Conservation (phyloP, 2,329 filamentous ascomycete species). For the Macroventuria anomochaeta region DNA sequence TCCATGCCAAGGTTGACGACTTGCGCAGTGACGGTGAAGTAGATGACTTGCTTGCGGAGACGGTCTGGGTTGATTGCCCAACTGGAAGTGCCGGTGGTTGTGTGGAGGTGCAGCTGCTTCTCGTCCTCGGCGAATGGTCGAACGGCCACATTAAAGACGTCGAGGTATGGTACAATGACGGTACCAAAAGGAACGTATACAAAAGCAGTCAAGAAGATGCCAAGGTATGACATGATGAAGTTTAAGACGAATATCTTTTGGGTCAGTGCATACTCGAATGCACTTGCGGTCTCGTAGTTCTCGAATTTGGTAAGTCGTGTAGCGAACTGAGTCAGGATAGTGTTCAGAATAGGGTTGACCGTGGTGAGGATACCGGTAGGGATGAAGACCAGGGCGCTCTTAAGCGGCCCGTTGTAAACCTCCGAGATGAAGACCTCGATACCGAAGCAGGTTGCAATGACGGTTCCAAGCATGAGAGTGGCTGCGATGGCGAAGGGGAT, state of each 20-base stretch:
- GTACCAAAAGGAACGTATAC: slow-evolving; percentile 92
- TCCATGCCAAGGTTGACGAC: slow-evolving; percentile 87
- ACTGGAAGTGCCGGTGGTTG: slow-evolving; percentile 55
- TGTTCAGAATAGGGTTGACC: slow-evolving; percentile 77
- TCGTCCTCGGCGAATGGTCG: slow-evolving; percentile 77
- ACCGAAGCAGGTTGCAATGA: slow-evolving; percentile 87
- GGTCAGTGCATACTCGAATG: slow-evolving; percentile 82
- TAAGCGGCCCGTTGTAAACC: slow-evolving; percentile 87
- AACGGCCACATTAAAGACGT: slow-evolving; percentile 78
- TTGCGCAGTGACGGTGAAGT: slow-evolving; percentile 93
- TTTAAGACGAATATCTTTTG: slow-evolving; percentile 95
- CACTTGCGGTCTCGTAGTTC: slow-evolving; percentile 89
- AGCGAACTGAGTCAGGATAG: slow-evolving; percentile 77
- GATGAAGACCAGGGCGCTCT: slow-evolving; percentile 81
- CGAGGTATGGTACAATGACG: slow-evolving; percentile 81
- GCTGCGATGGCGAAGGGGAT: slow-evolving; percentile 84
- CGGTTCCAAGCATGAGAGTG: slow-evolving; percentile 72
- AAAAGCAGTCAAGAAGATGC: slow-evolving; percentile 85
- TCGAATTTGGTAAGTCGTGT: slow-evolving; percentile 80
- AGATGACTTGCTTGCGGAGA: slow-evolving; percentile 90
- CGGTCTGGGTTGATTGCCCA: slow-evolving; percentile 86
- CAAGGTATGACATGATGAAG: slow-evolving; percentile 94
- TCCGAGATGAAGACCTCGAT: slow-evolving; percentile 97
- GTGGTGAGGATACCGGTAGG: slow-evolving; percentile 88
- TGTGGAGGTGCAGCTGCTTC: slow-evolving; percentile 64